Evolutionary conservation across 352 stramenopile species (phyloP).

Genomic region (Phytophthora pisi): DNA sequence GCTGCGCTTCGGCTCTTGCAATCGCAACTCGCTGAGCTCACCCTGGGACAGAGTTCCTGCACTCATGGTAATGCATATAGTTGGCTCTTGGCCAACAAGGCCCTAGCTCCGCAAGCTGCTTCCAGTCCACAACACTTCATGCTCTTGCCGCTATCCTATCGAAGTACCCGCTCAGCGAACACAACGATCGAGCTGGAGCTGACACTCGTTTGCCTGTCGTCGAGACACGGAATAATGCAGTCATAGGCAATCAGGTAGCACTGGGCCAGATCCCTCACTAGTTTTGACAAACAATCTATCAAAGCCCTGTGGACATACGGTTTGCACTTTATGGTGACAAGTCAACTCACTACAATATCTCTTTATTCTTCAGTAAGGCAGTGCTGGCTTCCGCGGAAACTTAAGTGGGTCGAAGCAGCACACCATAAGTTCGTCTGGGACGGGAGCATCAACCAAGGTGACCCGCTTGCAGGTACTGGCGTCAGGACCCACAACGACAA

Average conservation of each 20-base stretch:
- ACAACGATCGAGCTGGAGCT: too few relatives aligned
- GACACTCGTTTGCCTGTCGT: too few relatives aligned
- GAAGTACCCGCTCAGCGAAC: too few relatives aligned
- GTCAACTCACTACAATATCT: neutral
- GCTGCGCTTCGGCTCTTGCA: too few relatives aligned
- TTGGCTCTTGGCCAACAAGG: slow-evolving; percentile 29
- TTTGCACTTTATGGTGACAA: neutral
- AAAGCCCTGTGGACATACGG: too few relatives aligned
- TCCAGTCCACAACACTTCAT: slow-evolving; percentile 31
- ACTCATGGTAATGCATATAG: slow-evolving; percentile 23
- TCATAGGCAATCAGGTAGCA: too few relatives aligned
- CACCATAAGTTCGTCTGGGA: slow-evolving; percentile 26
- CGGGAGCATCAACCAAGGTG: slow-evolving; percentile 20
- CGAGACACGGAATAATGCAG: too few relatives aligned
- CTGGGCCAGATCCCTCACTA: too few relatives aligned
- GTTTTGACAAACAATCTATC: too few relatives aligned
- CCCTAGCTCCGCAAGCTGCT: slow-evolving; percentile 39
- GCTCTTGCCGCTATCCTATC: too few relatives aligned
- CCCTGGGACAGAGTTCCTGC: slow-evolving; percentile 38
- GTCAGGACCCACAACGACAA: slow-evolving; percentile 33
- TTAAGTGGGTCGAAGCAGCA: slow-evolving; percentile 32
- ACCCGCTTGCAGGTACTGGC: slow-evolving; percentile 25
- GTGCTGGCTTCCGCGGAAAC: slow-evolving; percentile 9
- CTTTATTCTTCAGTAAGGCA: neutral
- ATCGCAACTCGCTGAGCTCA: slow-evolving; percentile 21